Conservation (phyloP, 306 rosid species). For the Geum urbanum region DNA sequence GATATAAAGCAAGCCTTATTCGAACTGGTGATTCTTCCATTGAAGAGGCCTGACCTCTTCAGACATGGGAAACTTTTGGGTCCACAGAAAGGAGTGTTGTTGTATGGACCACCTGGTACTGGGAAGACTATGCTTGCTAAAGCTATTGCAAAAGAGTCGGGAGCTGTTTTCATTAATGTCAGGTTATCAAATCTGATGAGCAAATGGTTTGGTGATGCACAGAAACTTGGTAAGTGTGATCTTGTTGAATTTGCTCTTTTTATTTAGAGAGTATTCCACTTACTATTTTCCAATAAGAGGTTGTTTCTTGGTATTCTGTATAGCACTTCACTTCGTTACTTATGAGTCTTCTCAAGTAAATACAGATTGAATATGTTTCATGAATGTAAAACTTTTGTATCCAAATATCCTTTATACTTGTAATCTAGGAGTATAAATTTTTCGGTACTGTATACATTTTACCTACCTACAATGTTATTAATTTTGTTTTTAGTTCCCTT, state of each 20-base stretch:
- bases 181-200: conserved; percentile 96
- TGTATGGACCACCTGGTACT: conserved; percentile 97
- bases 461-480: background rate
- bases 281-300: background rate
- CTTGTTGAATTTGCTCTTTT: background rate
- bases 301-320: background rate
- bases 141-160: conserved; percentile 96
- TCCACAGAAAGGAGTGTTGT: conserved; percentile 89
- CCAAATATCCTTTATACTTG: too few species aligned
- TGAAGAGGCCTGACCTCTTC: conserved; percentile 76
- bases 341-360: background rate
- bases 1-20: conserved; percentile 65
- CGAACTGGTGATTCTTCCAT: conserved; percentile 92
- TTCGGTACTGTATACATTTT: background rate
- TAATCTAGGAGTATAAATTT: too few species aligned
- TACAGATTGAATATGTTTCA: background rate
- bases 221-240: conserved; percentile 78
- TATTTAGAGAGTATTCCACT: background rate
- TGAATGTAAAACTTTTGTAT: background rate
- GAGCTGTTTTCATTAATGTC: conserved; percentile 89
- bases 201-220: conserved; percentile 99
- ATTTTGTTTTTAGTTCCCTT: background rate
- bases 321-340: background rate
- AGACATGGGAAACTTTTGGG: conserved; percentile 84
- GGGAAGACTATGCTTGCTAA: conserved; percentile 99